Percentiles rank a stretch among this genome's conserved stretches.
These are phyloP conservation scores for Chlorella sp. DNA, from an alignment of 139 green algal species.

Conservation along the genomic window DNA sequence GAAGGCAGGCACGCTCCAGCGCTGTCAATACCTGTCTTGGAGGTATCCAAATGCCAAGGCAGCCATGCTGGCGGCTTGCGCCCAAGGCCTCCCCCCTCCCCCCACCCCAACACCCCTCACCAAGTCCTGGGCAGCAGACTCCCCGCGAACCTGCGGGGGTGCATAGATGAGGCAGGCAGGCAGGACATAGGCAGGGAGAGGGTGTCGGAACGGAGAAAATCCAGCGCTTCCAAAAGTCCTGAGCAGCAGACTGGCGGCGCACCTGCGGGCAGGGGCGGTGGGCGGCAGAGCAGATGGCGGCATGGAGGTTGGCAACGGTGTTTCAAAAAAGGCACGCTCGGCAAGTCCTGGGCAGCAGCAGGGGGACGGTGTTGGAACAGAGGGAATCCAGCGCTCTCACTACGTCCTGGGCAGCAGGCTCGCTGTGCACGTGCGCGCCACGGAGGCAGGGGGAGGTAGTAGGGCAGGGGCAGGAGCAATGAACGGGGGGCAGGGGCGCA, in stretches of 20 bases:
- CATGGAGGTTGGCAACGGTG: background rate
- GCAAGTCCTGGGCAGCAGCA: slow-evolving; percentile 59
- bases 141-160: slow-evolving; percentile 18
- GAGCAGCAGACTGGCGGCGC: slow-evolving; percentile 36
- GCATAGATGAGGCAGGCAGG: background rate
- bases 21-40: background rate
- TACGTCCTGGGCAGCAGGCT: slow-evolving; percentile 49
- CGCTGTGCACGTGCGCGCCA: slow-evolving; percentile 22
- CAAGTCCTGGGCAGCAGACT: slow-evolving; percentile 48
- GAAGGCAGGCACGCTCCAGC: too few species aligned
- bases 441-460: too few species aligned
- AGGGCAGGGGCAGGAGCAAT: background rate
- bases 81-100: too few species aligned
- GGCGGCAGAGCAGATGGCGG: background rate
- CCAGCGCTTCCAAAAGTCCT: slow-evolving; percentile 51
- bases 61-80: too few species aligned
- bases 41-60: too few species aligned
- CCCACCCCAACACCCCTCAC: slow-evolving; percentile 45
- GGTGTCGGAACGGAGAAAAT: too few species aligned
- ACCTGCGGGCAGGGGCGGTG: slow-evolving; percentile 7
- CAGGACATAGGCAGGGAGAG: background rate
- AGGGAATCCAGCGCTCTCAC: slow-evolving; percentile 44
- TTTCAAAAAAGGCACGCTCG: slow-evolving; percentile 19
- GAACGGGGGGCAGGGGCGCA: background rate
- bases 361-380: too few species aligned